Conservation (phyloP, 164 flowering plant species). For the Saururus chinensis region DNA sequence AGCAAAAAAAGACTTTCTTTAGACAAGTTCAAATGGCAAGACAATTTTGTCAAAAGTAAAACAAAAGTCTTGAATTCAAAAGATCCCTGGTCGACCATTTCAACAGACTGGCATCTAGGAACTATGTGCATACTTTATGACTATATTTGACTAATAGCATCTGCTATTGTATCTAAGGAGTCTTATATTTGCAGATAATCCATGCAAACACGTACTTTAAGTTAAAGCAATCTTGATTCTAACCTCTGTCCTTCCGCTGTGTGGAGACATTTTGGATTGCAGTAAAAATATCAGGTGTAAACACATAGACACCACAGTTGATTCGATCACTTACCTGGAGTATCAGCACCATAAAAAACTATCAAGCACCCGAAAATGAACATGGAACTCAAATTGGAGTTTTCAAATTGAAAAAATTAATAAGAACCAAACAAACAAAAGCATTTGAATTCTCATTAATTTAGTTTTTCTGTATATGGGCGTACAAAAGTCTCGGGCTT, state of each 20-base stretch:
- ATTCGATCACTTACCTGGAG: constrained; percentile 92
- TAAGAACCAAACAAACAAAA: neutral
- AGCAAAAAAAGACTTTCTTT: no score
- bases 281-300: constrained; percentile 79
- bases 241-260: constrained; percentile 82
- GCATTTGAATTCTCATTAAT: neutral
- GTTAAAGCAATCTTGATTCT: neutral
- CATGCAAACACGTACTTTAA: no score
- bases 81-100: no score
- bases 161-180: no score
- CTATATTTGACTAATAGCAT: no score
- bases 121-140: no score
- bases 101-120: no score
- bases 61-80: no score
- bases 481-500: constrained; percentile 98
- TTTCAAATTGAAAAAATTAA: constrained; percentile 2
- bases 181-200: no score
- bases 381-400: neutral
- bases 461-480: constrained; percentile 3
- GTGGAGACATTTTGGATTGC: constrained; percentile 71
- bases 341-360: neutral
- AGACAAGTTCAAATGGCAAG: no score
- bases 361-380: neutral
- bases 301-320: constrained; percentile 90
- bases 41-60: no score